Evolutionary conservation across 2,329 filamentous ascomycete species (phyloP), one percentile per base, ranked within the genome.

Genomic region (Fusarium falciforme): DNA sequence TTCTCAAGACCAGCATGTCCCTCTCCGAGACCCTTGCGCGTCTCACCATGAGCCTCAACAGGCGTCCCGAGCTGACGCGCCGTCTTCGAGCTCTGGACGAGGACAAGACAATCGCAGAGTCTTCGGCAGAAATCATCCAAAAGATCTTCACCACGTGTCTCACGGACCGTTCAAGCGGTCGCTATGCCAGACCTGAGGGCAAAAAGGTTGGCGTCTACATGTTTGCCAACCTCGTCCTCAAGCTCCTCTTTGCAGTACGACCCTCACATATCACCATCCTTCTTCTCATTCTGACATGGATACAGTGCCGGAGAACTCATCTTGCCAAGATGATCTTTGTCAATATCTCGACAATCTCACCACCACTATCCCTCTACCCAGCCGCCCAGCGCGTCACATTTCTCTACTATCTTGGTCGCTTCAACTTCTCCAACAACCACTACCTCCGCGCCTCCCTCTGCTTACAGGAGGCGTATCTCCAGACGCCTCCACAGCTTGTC

Each of bases 331-430:
- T 96, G 81, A 93, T 98, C 78, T 96, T 98, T 80, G 92, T 92
- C 74, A 97, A 96, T 79, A 96, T 98, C 73, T 92, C 91, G 59
- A 92, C 93, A 66, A 93, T 94, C 74, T 95, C 94, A 0, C 95
- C 95, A 1, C 94, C 94, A 0, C 85, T 98, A 14, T 88, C 89
- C 2, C 89, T 94, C 61, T 98, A 97, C 79, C 94, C 95, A 3
- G 94, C 94, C 25, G 89, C 93, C 7, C 94, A 98, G 80, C 91
- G 95, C 58, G 94, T 98, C 60, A 97, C 95, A 5, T 98, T 95
- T 77, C 91, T 98, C 16, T 98, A 98, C 84, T 98, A 98, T 80
- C 91, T 98, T 7, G 96, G 96, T 20, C 92, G 95, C 67, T 98
- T 96, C 83, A 91, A 95, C 79, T 94, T 97, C 81, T 91, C 93